Evolutionary conservation across 2,329 filamentous ascomycete genomes (phyloP).

Genomic region (Calonectria multiphialidica): DNA sequence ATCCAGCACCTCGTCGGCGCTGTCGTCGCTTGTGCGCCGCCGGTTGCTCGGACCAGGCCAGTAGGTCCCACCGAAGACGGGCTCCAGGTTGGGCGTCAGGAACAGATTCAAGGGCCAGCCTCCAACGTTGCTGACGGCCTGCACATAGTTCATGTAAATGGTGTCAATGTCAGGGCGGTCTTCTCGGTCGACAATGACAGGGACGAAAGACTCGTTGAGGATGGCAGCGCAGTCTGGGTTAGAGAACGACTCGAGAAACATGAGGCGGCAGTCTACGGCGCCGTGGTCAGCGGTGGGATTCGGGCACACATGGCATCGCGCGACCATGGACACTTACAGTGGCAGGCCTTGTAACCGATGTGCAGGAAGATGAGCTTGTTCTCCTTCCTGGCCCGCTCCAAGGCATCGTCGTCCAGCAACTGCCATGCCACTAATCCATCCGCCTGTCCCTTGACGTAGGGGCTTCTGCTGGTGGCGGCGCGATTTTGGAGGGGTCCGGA

Average conservation of each 20-base stretch:
- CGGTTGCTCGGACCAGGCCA: slow-evolving; percentile 84
- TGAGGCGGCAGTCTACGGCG: slow-evolving; percentile 83
- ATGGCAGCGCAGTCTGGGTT: slow-evolving; percentile 83
- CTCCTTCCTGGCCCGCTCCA: slow-evolving; percentile 81
- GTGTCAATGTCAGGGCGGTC: slow-evolving; percentile 94
- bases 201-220: slow-evolving; percentile 89
- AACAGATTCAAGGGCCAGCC: slow-evolving; percentile 99
- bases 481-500: slow-evolving; percentile 48
- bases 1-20: slow-evolving; percentile 73
- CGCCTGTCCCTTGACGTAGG: slow-evolving; percentile 78
- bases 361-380: slow-evolving; percentile 94
- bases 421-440: slow-evolving; percentile 94
- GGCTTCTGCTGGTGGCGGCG: slow-evolving; percentile 56
- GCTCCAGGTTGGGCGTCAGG: slow-evolving; percentile 90
- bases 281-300: slow-evolving; percentile 32
- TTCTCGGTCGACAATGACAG: slow-evolving; percentile 93
- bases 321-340: slow-evolving; percentile 74
- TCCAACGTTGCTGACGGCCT: slow-evolving; percentile 89
- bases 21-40: slow-evolving; percentile 50
- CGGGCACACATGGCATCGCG: background rate
- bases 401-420: slow-evolving; percentile 81
- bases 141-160: slow-evolving; percentile 98
- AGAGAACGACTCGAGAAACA: slow-evolving; percentile 92
- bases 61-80: slow-evolving; percentile 96
- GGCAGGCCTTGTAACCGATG: slow-evolving; percentile 94